Conservation (phyloP, 352 stramenopile genomes). For the Elongisporangium undulatum region DNA sequence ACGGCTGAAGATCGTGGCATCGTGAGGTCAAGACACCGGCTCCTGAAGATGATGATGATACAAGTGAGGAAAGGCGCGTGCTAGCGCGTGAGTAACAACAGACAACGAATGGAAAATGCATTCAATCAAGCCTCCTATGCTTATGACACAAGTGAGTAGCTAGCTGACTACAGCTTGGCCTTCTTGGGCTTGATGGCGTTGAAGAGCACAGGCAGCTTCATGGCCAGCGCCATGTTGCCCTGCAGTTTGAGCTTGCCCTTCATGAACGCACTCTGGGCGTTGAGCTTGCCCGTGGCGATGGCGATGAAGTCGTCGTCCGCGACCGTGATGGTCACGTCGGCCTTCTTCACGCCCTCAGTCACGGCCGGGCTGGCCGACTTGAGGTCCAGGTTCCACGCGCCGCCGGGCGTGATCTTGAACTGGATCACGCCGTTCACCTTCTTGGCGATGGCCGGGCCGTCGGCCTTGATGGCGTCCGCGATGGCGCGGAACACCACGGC, state of each 20-base stretch:
- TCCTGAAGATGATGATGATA: neutral
- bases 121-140: slow-evolving; percentile 4
- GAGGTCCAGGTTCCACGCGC: slow-evolving; percentile 76
- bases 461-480: slow-evolving; percentile 46
- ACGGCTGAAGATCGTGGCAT: neutral
- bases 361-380: slow-evolving; percentile 57
- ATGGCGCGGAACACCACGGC: slow-evolving; percentile 69
- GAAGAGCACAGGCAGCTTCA: slow-evolving; percentile 93
- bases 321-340: slow-evolving; percentile 76
- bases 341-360: slow-evolving; percentile 59
- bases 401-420: slow-evolving; percentile 68
- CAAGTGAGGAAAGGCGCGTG: neutral
- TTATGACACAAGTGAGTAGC: neutral
- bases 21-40: neutral
- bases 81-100: neutral
- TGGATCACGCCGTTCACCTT: slow-evolving; percentile 83
- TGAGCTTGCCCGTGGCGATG: slow-evolving; percentile 84
- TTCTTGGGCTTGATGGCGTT: slow-evolving; percentile 78
- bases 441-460: slow-evolving; percentile 54
- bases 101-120: neutral
- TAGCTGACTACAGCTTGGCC: slow-evolving; percentile 56
- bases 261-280: slow-evolving; percentile 93
- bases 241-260: slow-evolving; percentile 95
- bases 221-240: slow-evolving; percentile 93
- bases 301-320: slow-evolving; percentile 75